phyloP scores from a whole-genome alignment of 2,329 filamentous ascomycete species.

The Basipetospora chlamydospora region DNA sequence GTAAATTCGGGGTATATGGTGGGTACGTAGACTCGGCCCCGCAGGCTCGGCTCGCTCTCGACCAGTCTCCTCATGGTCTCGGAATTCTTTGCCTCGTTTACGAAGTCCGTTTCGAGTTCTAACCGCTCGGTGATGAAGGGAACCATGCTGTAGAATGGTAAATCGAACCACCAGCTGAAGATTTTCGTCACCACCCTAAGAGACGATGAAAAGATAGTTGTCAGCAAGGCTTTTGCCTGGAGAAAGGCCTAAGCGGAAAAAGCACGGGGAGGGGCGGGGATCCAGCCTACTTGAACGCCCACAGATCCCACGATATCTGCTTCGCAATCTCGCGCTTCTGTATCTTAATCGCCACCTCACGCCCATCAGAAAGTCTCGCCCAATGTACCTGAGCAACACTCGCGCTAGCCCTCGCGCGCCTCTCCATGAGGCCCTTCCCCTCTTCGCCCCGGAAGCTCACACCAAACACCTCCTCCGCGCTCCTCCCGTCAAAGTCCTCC shows the following conservation, averaged over 20 bases:
- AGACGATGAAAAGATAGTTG: slow-evolving; percentile 8
- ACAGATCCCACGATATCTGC: slow-evolving; percentile 89
- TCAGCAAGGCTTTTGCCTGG: not conserved
- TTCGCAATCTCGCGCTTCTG: slow-evolving; percentile 89
- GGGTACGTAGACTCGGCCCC: slow-evolving; percentile 76
- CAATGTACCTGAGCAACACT: slow-evolving; percentile 96
- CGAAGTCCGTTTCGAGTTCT: slow-evolving; percentile 84
- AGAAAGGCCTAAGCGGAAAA: slow-evolving; percentile 10
- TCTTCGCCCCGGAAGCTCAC: slow-evolving; percentile 65
- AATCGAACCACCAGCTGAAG: slow-evolving; percentile 78
- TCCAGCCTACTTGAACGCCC: slow-evolving; percentile 75
- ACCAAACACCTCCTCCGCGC: slow-evolving; percentile 81
- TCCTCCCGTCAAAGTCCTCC: slow-evolving; percentile 75
- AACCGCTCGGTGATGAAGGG: slow-evolving; percentile 90
- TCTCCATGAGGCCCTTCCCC: slow-evolving; percentile 49
- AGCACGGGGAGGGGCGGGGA: too few relatives aligned
- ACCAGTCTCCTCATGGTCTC: slow-evolving; percentile 71
- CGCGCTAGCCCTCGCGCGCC: slow-evolving; percentile 55
- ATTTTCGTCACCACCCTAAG: slow-evolving; percentile 60
- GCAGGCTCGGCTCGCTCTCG: slow-evolving; percentile 57
- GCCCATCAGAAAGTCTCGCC: slow-evolving; percentile 71
- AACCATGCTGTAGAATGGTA: slow-evolving; percentile 83
- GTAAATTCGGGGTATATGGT: slow-evolving; percentile 70
- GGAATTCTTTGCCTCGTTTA: slow-evolving; percentile 80
- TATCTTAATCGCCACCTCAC: slow-evolving; percentile 89